Evolutionary conservation across 768 basidiomycete species (phyloP).

Genomic region (Kwoniella dejecticola): DNA sequence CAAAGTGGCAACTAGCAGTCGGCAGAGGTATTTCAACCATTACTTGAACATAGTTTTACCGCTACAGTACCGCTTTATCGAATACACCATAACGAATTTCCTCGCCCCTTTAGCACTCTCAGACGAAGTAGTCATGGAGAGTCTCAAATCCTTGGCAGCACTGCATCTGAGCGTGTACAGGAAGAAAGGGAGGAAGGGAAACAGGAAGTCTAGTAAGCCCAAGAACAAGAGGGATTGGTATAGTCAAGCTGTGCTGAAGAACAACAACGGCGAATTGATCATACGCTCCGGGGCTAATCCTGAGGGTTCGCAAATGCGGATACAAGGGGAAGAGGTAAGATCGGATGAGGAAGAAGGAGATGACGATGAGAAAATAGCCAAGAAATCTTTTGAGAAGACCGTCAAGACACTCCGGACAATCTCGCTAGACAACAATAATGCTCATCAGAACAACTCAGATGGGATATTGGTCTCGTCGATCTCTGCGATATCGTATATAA

Average conservation of each 20-base stretch:
- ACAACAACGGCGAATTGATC: not conserved
- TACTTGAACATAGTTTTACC: conserved; percentile 1
- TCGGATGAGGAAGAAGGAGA: not conserved
- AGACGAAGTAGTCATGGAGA: not conserved
- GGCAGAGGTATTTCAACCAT: not conserved
- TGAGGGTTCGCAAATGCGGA: no score
- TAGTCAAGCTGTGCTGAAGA: not conserved
- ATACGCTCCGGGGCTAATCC: no score
- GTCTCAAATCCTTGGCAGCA: conserved; percentile 1
- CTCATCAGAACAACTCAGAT: not conserved
- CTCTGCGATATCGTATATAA: not conserved
- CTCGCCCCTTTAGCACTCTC: not conserved
- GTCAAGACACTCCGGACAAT: not conserved
- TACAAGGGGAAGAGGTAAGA: not conserved
- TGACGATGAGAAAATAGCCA: not conserved
- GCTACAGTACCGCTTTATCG: not conserved
- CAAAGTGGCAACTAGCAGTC: not conserved
- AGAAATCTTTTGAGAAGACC: not conserved
- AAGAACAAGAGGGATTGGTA: not conserved
- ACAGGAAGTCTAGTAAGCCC: not conserved
- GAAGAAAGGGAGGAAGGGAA: not conserved
- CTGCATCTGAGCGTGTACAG: not conserved
- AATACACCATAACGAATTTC: not conserved
- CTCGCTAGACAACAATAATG: not conserved
- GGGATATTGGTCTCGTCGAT: not conserved